Evolutionary conservation across 75 land plant genomes (phyloP).

Genomic region (Cryptomeria japonica): DNA sequence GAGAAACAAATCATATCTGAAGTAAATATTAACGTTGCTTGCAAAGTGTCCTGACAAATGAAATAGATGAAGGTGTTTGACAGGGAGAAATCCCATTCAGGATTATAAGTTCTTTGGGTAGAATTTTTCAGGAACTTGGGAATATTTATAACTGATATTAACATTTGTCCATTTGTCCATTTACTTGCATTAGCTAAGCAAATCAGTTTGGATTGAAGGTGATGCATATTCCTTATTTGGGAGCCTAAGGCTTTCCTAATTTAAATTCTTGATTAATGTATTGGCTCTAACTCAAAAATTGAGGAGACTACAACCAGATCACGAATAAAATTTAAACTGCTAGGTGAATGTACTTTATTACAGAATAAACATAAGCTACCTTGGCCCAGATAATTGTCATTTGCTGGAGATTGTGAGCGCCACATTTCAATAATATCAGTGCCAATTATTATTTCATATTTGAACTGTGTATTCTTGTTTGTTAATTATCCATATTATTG

Average conservation of each 20-base stretch:
- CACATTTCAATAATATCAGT: neutral
- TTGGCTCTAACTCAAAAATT: neutral
- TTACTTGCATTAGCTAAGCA: neutral
- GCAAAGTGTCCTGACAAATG: neutral
- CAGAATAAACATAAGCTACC: neutral
- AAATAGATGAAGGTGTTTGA: neutral
- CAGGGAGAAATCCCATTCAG: neutral
- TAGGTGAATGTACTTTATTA: neutral
- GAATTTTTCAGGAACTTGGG: neutral
- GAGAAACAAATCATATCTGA: neutral
- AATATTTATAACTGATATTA: neutral
- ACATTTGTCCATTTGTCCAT: conserved; percentile 5
- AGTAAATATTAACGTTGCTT: neutral
- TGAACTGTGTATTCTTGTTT: neutral
- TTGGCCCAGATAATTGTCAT: neutral
- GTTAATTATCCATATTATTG: neutral
- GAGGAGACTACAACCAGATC: neutral
- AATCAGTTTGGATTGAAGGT: neutral
- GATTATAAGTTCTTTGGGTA: neutral
- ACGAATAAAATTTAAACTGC: neutral
- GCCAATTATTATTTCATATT: neutral
- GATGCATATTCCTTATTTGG: neutral
- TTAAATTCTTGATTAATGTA: neutral
- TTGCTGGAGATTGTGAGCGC: neutral
- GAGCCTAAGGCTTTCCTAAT: neutral